Evolutionary conservation across 176 grass and related monocot species (phyloP).

Genomic region (Puya raimondii): DNA sequence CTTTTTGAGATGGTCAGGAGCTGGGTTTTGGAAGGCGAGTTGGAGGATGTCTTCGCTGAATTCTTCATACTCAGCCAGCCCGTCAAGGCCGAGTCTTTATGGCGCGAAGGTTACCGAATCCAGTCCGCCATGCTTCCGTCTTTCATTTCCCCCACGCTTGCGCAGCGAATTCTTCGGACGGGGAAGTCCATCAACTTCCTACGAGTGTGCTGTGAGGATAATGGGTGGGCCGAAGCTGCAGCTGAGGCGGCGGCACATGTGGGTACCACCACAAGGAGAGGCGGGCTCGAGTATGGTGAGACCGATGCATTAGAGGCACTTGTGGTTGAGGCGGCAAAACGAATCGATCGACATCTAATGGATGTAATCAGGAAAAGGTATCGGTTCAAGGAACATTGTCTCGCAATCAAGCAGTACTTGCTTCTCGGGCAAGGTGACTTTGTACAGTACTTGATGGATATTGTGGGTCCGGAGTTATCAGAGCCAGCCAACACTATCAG

Average conservation of each 20-base stretch:
- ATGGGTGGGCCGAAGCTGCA: constrained; percentile 68
- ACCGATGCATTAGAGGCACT: constrained; percentile 80
- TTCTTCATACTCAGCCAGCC: constrained; percentile 80
- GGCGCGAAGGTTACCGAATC: constrained; percentile 79
- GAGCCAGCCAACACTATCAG: constrained; percentile 95
- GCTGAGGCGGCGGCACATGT: constrained; percentile 62
- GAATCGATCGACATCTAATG: constrained; percentile 79
- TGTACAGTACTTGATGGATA: constrained; percentile 91
- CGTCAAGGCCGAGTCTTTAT: constrained; percentile 83
- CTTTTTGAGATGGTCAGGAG: constrained; percentile 90
- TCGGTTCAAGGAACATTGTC: constrained; percentile 82
- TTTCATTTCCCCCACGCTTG: constrained; percentile 83
- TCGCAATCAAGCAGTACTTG: constrained; percentile 91
- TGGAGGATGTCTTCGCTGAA: constrained; percentile 78
- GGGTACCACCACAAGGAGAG: constrained; percentile 66
- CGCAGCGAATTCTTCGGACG: constrained; percentile 72
- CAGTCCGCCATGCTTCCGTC: constrained; percentile 72
- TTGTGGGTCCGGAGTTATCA: constrained; percentile 88
- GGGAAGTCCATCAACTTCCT: constrained; percentile 96
- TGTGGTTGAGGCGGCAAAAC: constrained; percentile 75
- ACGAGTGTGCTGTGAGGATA: constrained; percentile 86
- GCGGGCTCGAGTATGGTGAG: constrained; percentile 84
- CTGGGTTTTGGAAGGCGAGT: constrained; percentile 83
- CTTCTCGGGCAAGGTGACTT: constrained; percentile 98
- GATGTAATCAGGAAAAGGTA: constrained; percentile 81